A percentile compares a stretch with the other conserved stretches of the same genome.
These are phyloP conservation scores for Cyberlindnera mycetangii DNA, from an alignment of 805 yeast species.

Conservation along the genomic window DNA sequence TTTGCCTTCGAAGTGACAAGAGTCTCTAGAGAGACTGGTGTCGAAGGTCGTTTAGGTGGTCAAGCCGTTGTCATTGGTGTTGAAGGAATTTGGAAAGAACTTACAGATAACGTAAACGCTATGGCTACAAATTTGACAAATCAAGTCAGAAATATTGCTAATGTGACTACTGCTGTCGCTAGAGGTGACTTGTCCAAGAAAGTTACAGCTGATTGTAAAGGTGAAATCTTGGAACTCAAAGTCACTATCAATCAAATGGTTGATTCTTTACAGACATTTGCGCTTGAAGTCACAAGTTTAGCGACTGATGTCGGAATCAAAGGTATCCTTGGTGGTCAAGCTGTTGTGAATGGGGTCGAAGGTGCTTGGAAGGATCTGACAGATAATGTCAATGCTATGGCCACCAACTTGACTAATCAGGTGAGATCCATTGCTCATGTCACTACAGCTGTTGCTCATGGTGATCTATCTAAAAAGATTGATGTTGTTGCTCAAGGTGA, in stretches of 20 bases:
- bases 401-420: slow-evolving; percentile 84
- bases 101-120: slow-evolving; percentile 85
- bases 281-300: slow-evolving; percentile 82
- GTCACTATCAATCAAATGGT: slow-evolving; percentile 90
- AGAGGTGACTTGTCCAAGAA: slow-evolving; percentile 83
- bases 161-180: slow-evolving; percentile 86
- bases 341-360: slow-evolving; percentile 86
- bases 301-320: slow-evolving; percentile 93
- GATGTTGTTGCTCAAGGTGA: slow-evolving; percentile 91
- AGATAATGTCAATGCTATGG: slow-evolving; percentile 90
- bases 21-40: slow-evolving; percentile 90
- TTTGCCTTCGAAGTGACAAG: slow-evolving; percentile 86
- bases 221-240: slow-evolving; percentile 82
- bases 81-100: slow-evolving; percentile 87
- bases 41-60: slow-evolving; percentile 86
- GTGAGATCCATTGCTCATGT: slow-evolving; percentile 91
- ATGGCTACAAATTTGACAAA: slow-evolving; percentile 90
- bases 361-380: slow-evolving; percentile 92
- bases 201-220: slow-evolving; percentile 87
- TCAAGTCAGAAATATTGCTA: slow-evolving; percentile 86
- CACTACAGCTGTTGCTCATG: slow-evolving; percentile 92
- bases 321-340: slow-evolving; percentile 89
- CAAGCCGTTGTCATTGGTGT: slow-evolving; percentile 88
- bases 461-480: slow-evolving; percentile 85
- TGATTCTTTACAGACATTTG: slow-evolving; percentile 84